phyloP scores from a whole-genome alignment of 2,329 filamentous ascomycete species.

The Cytospora chrysosperma region DNA sequence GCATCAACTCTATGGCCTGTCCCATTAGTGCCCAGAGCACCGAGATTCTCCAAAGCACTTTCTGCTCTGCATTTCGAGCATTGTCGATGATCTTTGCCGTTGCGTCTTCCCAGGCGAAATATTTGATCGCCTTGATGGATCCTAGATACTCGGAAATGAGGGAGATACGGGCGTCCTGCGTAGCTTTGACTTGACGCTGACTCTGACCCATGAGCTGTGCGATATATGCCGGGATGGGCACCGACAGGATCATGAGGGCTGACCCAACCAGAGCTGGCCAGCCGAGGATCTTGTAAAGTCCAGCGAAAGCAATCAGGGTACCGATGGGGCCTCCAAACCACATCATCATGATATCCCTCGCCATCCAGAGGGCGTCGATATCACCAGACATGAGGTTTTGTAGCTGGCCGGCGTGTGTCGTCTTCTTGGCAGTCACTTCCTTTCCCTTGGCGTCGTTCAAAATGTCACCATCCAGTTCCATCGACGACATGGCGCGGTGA shows the following conservation, averaged over 20 bases:
- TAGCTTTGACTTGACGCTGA: slow-evolving; percentile 52
- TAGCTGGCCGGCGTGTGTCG: slow-evolving; percentile 27
- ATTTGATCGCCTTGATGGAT: slow-evolving; percentile 59
- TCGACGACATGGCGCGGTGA: slow-evolving; percentile 52
- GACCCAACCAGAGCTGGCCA: slow-evolving; percentile 56
- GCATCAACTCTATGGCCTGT: slow-evolving; percentile 52
- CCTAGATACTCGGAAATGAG: slow-evolving; percentile 57
- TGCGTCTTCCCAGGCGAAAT: slow-evolving; percentile 59
- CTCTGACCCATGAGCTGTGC: slow-evolving; percentile 49
- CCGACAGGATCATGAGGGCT: slow-evolving; percentile 44
- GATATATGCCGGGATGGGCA: slow-evolving; percentile 51
- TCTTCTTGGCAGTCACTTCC: slow-evolving; percentile 22
- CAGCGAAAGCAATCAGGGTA: slow-evolving; percentile 47
- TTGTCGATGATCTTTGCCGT: slow-evolving; percentile 51
- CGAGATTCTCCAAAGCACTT: slow-evolving; percentile 52
- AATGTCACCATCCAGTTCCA: slow-evolving; percentile 57
- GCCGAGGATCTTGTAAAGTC: slow-evolving; percentile 55
- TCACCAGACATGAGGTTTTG: slow-evolving; percentile 58
- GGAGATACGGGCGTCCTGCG: slow-evolving; percentile 57
- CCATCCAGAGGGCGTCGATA: slow-evolving; percentile 52
- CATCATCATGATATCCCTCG: slow-evolving; percentile 51
- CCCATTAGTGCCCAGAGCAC: slow-evolving; percentile 47
- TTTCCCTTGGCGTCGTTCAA: slow-evolving; percentile 37
- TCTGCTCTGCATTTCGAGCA: slow-evolving; percentile 51
- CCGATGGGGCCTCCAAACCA: slow-evolving; percentile 46